Conservation (phyloP, 2,329 filamentous ascomycete species). For the Fusarium sp. region DNA sequence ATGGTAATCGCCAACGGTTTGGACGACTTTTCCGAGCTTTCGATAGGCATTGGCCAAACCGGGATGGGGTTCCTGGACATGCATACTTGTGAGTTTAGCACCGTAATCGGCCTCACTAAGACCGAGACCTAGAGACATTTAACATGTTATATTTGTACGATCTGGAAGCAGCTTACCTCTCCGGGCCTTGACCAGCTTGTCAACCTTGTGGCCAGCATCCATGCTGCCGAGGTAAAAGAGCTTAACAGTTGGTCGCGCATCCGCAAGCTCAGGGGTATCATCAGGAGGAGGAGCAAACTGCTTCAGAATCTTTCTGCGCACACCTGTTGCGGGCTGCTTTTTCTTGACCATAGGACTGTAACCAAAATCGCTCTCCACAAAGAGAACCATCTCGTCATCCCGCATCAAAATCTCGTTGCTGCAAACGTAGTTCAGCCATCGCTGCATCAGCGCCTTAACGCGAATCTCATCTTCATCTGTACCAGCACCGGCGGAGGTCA, state of each 20-base stretch:
- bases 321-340: constrained; percentile 96
- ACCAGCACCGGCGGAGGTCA: constrained; percentile 92
- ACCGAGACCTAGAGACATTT: constrained; percentile 77
- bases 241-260: constrained; percentile 91
- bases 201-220: constrained; percentile 97
- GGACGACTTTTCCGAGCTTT: constrained; percentile 93
- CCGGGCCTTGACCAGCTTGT: constrained; percentile 91
- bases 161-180: constrained; percentile 72
- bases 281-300: constrained; percentile 98
- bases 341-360: constrained; percentile 96
- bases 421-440: constrained; percentile 96
- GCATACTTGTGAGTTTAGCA: constrained; percentile 87
- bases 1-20: constrained; percentile 94
- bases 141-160: constrained; percentile 20
- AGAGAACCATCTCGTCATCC: constrained; percentile 97
- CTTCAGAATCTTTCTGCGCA: constrained; percentile 94
- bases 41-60: constrained; percentile 92
- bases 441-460: constrained; percentile 89
- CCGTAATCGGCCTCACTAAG: constrained; percentile 94
- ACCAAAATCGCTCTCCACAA: constrained; percentile 98
- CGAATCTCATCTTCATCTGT: constrained; percentile 95
- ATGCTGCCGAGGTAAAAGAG: constrained; percentile 95
- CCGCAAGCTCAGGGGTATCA: constrained; percentile 93
- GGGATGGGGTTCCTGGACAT: constrained; percentile 89
- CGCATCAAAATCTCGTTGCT: constrained; percentile 91